phyloP scores from a whole-genome alignment of 192 early-diverging fungal species.

The Funneliformis mosseae region DNA sequence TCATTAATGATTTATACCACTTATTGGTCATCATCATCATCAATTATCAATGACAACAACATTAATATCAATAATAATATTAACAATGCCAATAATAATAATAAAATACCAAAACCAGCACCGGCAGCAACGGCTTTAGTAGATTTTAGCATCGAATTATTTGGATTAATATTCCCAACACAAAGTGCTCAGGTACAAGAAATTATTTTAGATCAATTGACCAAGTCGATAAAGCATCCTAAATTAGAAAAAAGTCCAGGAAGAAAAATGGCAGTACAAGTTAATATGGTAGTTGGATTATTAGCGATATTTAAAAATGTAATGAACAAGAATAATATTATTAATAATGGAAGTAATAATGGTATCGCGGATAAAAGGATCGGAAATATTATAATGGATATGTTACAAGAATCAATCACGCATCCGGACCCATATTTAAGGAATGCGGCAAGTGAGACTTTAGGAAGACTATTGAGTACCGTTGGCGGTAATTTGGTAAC shows the following conservation, averaged over 20 bases:
- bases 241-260: conserved; percentile 70
- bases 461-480: conserved; percentile 78
- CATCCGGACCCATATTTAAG: conserved; percentile 73
- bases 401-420: conserved; percentile 59
- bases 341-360: conserved; percentile 32
- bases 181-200: conserved; percentile 75
- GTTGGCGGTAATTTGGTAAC: conserved; percentile 69
- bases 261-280: conserved; percentile 74
- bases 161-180: conserved; percentile 71
- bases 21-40: conserved; percentile 35
- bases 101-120: conserved; percentile 47
- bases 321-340: conserved; percentile 40
- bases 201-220: conserved; percentile 72
- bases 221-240: conserved; percentile 60
- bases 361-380: conserved; percentile 47
- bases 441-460: conserved; percentile 74
- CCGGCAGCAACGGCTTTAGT: conserved; percentile 61
- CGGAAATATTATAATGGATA: conserved; percentile 41
- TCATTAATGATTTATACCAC: conserved; percentile 57
- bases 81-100: conserved; percentile 22
- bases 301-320: conserved; percentile 70
- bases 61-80: not conserved
- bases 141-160: conserved; percentile 80
- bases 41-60: no score
- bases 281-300: conserved; percentile 77